Percentiles rank a stretch among this genome's conserved stretches.
These are phyloP conservation scores for Penicillium olsonii DNA, from an alignment of 2,329 filamentous ascomycete species.

Conservation along the genomic window DNA sequence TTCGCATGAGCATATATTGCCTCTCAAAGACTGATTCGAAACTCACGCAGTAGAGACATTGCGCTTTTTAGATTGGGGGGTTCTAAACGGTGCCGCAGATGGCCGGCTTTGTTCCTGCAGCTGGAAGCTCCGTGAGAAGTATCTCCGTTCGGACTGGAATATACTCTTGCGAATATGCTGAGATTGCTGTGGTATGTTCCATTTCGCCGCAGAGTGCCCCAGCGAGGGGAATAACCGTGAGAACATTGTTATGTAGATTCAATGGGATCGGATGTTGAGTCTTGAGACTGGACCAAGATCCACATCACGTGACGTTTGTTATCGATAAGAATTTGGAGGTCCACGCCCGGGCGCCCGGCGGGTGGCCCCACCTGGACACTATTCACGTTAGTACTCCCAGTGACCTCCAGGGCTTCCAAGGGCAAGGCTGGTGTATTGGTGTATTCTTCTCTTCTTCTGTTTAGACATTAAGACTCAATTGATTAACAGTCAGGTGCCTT, in stretches of 20 bases:
- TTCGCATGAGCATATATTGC: slow-evolving; percentile 3
- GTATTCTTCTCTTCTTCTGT: too few relatives aligned
- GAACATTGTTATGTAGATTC: slow-evolving; percentile 29
- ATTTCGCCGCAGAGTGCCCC: slow-evolving; percentile 22
- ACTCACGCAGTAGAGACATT: slow-evolving; percentile 59
- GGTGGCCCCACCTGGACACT: too few relatives aligned
- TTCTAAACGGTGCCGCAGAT: slow-evolving; percentile 36
- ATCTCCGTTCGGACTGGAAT: slow-evolving; percentile 28
- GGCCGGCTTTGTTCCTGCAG: slow-evolving; percentile 28
- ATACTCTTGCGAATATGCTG: slow-evolving; percentile 16
- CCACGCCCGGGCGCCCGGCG: too few relatives aligned
- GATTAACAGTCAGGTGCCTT: too few relatives aligned
- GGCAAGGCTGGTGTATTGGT: too few relatives aligned
- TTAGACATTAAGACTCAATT: too few relatives aligned
- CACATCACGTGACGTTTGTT: slow-evolving; percentile 20
- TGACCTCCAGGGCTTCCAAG: too few relatives aligned
- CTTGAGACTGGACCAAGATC: slow-evolving; percentile 10
- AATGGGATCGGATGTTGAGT: slow-evolving; percentile 18
- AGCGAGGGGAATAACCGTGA: slow-evolving; percentile 28
- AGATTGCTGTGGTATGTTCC: slow-evolving; percentile 15
- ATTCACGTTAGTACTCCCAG: slow-evolving; percentile 7
- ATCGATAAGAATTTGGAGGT: slow-evolving; percentile 28
- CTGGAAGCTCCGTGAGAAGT: slow-evolving; percentile 36
- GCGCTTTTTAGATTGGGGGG: slow-evolving; percentile 43
- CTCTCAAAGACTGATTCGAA: neutral